A percentile compares a stretch with the other conserved stretches of the same genome.
These are phyloP conservation scores for Backusella australiensis DNA, from an alignment of 192 early-diverging fungal genomes.

Conservation along the genomic window DNA sequence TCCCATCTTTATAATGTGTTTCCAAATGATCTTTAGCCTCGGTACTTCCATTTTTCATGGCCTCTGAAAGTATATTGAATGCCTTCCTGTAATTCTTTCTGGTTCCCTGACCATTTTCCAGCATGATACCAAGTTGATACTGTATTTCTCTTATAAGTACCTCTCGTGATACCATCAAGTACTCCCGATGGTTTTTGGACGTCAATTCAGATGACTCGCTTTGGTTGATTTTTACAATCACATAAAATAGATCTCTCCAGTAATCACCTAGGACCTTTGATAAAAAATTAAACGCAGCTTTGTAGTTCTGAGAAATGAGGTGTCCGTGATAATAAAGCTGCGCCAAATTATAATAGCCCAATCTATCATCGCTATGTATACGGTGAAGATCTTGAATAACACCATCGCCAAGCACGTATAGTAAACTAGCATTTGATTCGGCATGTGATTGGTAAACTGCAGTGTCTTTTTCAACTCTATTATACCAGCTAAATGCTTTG, in stretches of 20 bases:
- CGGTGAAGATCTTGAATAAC: not conserved
- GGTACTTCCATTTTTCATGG: too few relatives aligned
- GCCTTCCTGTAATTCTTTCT: too few relatives aligned
- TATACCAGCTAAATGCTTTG: not conserved
- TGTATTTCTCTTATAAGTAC: too few relatives aligned
- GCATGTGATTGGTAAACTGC: not conserved
- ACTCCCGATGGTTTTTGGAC: not conserved
- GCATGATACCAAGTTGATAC: too few relatives aligned
- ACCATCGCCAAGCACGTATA: not conserved
- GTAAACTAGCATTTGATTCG: not conserved
- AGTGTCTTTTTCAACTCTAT: not conserved
- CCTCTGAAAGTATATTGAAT: too few relatives aligned
- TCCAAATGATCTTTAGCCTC: too few relatives aligned
- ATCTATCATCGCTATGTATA: not conserved
- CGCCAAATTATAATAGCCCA: not conserved
- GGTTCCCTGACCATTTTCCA: too few relatives aligned
- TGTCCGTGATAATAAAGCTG: not conserved
- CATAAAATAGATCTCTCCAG: not conserved
- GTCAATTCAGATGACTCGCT: not conserved
- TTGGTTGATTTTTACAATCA: not conserved
- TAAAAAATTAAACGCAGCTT: not conserved
- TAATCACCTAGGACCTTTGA: not conserved
- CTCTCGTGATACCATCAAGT: not conserved
- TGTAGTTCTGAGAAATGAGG: not conserved
- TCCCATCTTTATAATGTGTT: too few relatives aligned